phyloP scores from a whole-genome alignment of 305 asterid species.

The Coffea humblotiana region DNA sequence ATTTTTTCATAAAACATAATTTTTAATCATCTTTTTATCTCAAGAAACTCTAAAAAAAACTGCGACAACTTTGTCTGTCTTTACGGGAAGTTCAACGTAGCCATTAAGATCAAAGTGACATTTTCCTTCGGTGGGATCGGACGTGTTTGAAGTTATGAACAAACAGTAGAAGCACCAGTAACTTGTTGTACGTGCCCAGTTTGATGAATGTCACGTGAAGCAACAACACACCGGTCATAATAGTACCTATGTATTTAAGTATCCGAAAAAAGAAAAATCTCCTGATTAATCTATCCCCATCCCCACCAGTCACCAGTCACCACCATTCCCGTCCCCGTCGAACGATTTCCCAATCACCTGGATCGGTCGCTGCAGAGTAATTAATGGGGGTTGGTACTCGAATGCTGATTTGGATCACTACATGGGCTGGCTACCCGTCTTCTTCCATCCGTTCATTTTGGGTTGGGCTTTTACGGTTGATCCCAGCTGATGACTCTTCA shows the following conservation, averaged over 20 bases:
- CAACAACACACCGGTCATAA: background rate
- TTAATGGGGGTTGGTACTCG: background rate
- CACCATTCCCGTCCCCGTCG: too few relatives aligned
- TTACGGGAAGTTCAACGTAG: background rate
- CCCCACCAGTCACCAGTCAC: background rate
- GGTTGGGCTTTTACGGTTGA: background rate
- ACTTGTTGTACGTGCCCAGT: background rate
- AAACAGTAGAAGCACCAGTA: background rate
- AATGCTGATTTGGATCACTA: background rate
- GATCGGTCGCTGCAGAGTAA: background rate
- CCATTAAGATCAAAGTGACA: background rate
- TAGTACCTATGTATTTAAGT: background rate
- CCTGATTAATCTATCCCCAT: background rate
- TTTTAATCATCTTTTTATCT: too few relatives aligned
- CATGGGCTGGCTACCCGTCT: background rate
- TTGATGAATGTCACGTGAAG: conserved; percentile 20
- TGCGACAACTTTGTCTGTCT: too few relatives aligned
- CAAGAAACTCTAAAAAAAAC: too few relatives aligned
- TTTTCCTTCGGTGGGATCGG: background rate
- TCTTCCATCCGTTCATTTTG: background rate
- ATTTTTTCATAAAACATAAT: too few relatives aligned
- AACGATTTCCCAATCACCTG: background rate
- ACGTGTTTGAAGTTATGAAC: background rate
- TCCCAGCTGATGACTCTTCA: background rate
- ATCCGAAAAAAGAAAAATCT: background rate